Evolutionary conservation across 2,329 filamentous ascomycete genomes (phyloP).

Genomic region (Cladosporium sp.): DNA sequence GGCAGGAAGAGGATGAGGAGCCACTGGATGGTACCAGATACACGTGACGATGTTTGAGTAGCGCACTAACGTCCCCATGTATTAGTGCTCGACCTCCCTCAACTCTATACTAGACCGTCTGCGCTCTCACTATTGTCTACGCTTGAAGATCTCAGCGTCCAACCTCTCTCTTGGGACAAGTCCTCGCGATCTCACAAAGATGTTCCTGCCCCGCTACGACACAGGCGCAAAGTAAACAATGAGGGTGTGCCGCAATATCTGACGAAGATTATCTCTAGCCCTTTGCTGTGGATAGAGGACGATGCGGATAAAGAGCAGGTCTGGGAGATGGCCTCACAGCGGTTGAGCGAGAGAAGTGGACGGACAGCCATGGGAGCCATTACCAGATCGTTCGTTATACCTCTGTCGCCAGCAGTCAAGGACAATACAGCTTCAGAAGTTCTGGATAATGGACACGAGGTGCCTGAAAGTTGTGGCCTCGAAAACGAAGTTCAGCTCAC

Average conservation of each 20-base stretch:
- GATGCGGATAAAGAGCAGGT: slow-evolving; percentile 64
- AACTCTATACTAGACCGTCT: slow-evolving; percentile 72
- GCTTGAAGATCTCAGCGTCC: slow-evolving; percentile 62
- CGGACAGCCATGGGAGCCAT: slow-evolving; percentile 64
- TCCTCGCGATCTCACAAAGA: slow-evolving; percentile 22
- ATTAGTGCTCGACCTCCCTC: slow-evolving; percentile 72
- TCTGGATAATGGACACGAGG: not conserved
- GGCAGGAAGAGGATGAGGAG: slow-evolving; percentile 22
- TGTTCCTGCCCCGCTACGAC: slow-evolving; percentile 17
- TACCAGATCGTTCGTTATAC: slow-evolving; percentile 56
- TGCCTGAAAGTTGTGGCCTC: not conserved
- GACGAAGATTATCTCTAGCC: slow-evolving; percentile 63
- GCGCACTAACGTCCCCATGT: not conserved
- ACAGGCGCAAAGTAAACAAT: slow-evolving; percentile 41
- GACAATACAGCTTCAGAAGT: not conserved
- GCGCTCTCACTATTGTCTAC: slow-evolving; percentile 60
- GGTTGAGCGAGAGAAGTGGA: slow-evolving; percentile 82
- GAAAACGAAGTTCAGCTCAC: slow-evolving; percentile 44
- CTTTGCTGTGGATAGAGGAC: slow-evolving; percentile 63
- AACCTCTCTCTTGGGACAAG: slow-evolving; percentile 65
- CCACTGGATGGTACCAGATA: slow-evolving; percentile 27
- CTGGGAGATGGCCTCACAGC: slow-evolving; percentile 73
- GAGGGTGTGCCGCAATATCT: slow-evolving; percentile 61
- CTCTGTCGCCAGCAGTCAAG: slow-evolving; percentile 14
- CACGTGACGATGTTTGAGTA: not conserved